These are phyloP conservation scores for Colletotrichum echinochloae DNA, from an alignment of 2,329 filamentous ascomycete species.

Conservation along the genomic window DNA sequence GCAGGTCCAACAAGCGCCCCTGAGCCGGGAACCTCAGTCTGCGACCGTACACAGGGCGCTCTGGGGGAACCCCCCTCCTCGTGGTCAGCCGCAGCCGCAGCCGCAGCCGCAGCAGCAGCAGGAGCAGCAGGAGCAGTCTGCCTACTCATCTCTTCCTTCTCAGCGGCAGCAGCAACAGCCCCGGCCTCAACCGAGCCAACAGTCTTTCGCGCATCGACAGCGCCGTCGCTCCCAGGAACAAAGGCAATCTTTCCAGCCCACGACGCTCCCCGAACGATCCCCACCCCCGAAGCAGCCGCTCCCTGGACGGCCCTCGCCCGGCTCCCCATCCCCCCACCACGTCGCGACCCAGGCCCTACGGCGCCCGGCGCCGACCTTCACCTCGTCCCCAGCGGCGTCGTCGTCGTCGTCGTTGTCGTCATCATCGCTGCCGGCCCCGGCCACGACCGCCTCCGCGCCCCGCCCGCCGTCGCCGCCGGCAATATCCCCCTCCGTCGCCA, in stretches of 20 bases:
- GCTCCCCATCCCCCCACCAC: constrained; percentile 18
- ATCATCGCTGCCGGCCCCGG: no score
- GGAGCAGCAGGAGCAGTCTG: constrained; percentile 39
- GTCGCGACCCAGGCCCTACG: constrained; percentile 22
- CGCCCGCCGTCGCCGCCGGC: constrained; percentile 34
- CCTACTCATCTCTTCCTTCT: constrained; percentile 38
- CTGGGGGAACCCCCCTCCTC: constrained; percentile 25
- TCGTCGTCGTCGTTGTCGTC: constrained; percentile 21
- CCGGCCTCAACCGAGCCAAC: constrained; percentile 39
- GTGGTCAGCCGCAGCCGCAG: constrained; percentile 19
- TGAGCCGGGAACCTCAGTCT: constrained; percentile 27
- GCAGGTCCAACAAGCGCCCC: constrained; percentile 27
- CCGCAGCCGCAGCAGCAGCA: constrained; percentile 39
- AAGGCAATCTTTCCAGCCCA: constrained; percentile 41
- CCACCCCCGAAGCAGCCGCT: constrained; percentile 29
- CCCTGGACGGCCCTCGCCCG: constrained; percentile 17
- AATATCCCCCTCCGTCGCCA: constrained; percentile 40
- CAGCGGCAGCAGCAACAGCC: constrained; percentile 44
- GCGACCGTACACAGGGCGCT: constrained; percentile 32
- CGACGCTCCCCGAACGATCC: constrained; percentile 39
- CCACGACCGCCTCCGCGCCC: constrained; percentile 26
- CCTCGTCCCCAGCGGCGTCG: constrained; percentile 18
- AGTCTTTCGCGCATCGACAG: constrained; percentile 40
- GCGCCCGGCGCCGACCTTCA: constrained; percentile 27
- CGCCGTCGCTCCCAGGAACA: constrained; percentile 44